These are phyloP conservation scores for Fragaria iinumae DNA, from an alignment of 306 rosid genomes.

Conservation along the genomic window DNA sequence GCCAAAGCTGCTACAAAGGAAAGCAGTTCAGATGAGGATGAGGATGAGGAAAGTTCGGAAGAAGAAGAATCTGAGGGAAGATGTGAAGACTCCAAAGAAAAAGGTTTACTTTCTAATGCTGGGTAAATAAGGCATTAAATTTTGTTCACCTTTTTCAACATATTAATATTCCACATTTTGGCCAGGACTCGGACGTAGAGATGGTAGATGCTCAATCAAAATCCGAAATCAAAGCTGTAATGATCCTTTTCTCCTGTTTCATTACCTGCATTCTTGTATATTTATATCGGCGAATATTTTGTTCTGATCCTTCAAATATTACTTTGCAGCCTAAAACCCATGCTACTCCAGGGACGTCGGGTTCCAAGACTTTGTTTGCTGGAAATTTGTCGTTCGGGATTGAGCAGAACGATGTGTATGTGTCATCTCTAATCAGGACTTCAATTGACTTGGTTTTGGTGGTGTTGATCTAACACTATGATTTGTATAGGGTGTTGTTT, in stretches of 20 bases:
- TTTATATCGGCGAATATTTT: background rate
- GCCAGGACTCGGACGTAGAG: conserved; percentile 57
- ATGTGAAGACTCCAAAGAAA: conserved; percentile 47
- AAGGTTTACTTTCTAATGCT: conserved; percentile 15
- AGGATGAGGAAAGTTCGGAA: background rate
- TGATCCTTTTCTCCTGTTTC: background rate
- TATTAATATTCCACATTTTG: background rate
- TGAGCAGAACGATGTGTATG: conserved; percentile 66
- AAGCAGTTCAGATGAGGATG: conserved; percentile 23
- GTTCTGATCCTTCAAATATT: background rate
- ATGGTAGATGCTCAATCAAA: conserved; percentile 58
- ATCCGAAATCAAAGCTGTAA: conserved; percentile 48
- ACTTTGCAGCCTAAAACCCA: conserved; percentile 65
- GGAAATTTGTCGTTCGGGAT: conserved; percentile 64
- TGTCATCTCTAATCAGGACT: background rate
- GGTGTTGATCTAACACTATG: conserved; percentile 9
- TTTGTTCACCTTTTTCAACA: background rate
- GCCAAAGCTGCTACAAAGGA: conserved; percentile 23
- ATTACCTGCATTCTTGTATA: background rate
- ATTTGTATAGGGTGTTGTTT: conserved; percentile 54
- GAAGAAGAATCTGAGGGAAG: conserved; percentile 19
- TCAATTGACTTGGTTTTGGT: no score
- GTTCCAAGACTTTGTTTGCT: conserved; percentile 61
- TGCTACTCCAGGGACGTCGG: conserved; percentile 35
- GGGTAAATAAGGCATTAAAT: background rate